Base-by-base conservation (phyloP, 257 asterid genomes). In the Datura wrightii region DNA sequence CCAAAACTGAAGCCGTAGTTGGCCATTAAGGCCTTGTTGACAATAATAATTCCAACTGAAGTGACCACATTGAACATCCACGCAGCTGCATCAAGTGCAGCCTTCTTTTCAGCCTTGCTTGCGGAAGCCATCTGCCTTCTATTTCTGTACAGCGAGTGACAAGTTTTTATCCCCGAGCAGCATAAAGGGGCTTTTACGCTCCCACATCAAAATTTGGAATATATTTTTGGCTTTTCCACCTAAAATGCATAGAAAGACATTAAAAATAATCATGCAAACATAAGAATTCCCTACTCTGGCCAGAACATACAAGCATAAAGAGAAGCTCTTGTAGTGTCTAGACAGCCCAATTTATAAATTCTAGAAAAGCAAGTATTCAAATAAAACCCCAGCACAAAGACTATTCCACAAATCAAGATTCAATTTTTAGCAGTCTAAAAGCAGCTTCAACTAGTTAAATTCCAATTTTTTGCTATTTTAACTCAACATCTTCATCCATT, bases 51-150 rank as follows among this genome's bases (percentile, higher is more conserved):
- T 85, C 99, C 99, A 82, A 95, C 99, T 19, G 99, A 96, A 79
- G 98, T 93, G 80, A 94, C 98, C 72, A 97, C 97, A 87, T 97
- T 97, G 93, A 97, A 94, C 94, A 89, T 85, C 99, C 98, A 97
- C 80, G 98, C 98, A 66, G 94, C 97, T 15, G 93, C 92, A 90
- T 94, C 98, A 44, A 91, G 89, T 63, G 98, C 89, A 86, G 99
- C 99, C 90, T 95, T 97, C 91, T 97, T 93, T 80, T 97, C 96
- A 79, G 97, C 98, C 92, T 92, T 93, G 93, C 90, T 94, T 85
- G 96, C 46, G 58, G 98, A 92, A 54, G 97, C 97, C 99, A 96
- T 96, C 84, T 62, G 76, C 86, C 71, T 83, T 78, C 82, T 79
- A 52, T 81, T 84, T 82, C 31, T 24, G 31, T 82, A 80, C 63